phyloP scores from a whole-genome alignment of 2,329 filamentous ascomycete species.

The Fusarium liriodendri region DNA sequence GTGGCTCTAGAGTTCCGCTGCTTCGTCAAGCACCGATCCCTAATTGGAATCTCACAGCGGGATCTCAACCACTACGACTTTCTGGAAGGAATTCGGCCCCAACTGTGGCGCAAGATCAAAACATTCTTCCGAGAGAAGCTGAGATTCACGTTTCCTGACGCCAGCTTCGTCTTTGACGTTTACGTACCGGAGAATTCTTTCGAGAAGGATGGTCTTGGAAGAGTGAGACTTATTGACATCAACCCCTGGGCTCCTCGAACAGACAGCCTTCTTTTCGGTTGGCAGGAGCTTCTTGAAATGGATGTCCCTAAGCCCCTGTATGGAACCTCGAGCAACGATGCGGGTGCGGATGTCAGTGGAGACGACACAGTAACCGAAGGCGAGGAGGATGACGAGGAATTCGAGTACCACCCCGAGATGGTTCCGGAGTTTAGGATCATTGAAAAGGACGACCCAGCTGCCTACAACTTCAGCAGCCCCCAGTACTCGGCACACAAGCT shows the following conservation, averaged over 20 bases:
- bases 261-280: constrained; percentile 89
- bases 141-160: constrained; percentile 83
- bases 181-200: constrained; percentile 80
- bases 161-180: constrained; percentile 89
- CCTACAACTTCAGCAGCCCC: constrained; percentile 84
- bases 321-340: constrained; percentile 52
- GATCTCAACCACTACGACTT: constrained; percentile 94
- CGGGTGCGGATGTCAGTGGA: constrained; percentile 51
- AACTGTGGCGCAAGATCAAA: constrained; percentile 75
- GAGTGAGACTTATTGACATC: constrained; percentile 89
- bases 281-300: constrained; percentile 85
- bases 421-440: constrained; percentile 85
- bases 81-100: constrained; percentile 70
- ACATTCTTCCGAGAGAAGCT: constrained; percentile 82
- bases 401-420: constrained; percentile 67
- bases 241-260: constrained; percentile 94
- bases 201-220: constrained; percentile 71
- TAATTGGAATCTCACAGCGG: constrained; percentile 88
- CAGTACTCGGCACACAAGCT: constrained; percentile 97
- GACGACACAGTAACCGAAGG: constrained; percentile 53
- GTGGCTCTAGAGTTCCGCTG: constrained; percentile 94
- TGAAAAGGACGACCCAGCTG: constrained; percentile 85
- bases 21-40: constrained; percentile 85
- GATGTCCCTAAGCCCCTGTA: constrained; percentile 69
- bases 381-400: constrained; percentile 51